These are phyloP conservation scores for Pleurotus cornucopiae DNA, from an alignment of 768 basidiomycete genomes.

Conservation along the genomic window DNA sequence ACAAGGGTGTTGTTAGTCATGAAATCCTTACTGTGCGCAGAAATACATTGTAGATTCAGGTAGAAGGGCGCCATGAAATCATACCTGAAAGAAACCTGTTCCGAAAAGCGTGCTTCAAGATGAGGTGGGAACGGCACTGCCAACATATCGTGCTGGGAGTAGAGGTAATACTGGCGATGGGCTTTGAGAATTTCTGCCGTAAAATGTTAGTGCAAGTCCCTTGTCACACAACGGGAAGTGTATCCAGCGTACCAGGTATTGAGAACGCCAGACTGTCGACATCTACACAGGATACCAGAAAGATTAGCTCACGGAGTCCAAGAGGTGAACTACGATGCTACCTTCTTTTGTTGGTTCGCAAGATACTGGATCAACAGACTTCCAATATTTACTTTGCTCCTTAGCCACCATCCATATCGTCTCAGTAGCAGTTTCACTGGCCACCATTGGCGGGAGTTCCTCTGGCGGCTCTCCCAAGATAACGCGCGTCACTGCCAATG, in stretches of 20 bases:
- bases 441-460: constrained; percentile 65
- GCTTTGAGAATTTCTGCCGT: constrained; percentile 76
- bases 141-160: constrained; percentile 71
- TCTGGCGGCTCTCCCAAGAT: constrained; percentile 88
- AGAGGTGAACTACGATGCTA: constrained; percentile 18
- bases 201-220: constrained; percentile 3
- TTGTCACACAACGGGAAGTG: background rate
- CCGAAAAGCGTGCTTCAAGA: constrained; percentile 68
- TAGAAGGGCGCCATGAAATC: constrained; percentile 20
- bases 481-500: constrained; percentile 81
- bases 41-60: too few relatives aligned
- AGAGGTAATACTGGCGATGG: constrained; percentile 83
- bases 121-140: constrained; percentile 69
- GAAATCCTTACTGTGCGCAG: constrained; percentile 58
- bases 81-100: constrained; percentile 89
- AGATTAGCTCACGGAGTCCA: too few relatives aligned
- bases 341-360: constrained; percentile 76
- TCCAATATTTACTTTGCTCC: constrained; percentile 92
- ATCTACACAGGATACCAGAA: constrained; percentile 32
- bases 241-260: constrained; percentile 52
- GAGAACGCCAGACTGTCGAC: constrained; percentile 59
- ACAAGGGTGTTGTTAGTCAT: constrained; percentile 75
- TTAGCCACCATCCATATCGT: constrained; percentile 85
- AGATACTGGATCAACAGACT: constrained; percentile 73
- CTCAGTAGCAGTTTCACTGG: constrained; percentile 80